Evolutionary conservation across 345 rosid species (phyloP), one percentile per base, ranked within the genome.

Genomic region (Lepidium aucheri): DNA sequence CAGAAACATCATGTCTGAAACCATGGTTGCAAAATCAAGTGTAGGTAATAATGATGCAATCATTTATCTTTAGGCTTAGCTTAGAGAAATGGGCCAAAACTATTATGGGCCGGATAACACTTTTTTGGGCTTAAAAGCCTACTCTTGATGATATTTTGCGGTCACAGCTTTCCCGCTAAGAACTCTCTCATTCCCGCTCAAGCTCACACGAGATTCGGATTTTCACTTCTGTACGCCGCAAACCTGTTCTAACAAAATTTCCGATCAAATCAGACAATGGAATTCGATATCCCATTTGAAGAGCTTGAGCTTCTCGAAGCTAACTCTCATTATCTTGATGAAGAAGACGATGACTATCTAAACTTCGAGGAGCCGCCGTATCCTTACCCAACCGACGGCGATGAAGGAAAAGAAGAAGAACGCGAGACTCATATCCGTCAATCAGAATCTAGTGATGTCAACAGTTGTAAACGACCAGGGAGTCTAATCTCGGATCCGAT

Each of bases 281-380:
- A 91, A 14, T 75, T 82, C 76, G 95, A 86, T 71, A 83, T 86
- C 18, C 97, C 96, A 14, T 77, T 68, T 3, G 96, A 86, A 68
- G 99, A 94, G 84, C 93, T 94, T 68, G 96, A 94, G 79, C 80
- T 87, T 74, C 93, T 90, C 9, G 99, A 88, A 78, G 85, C 89
- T 28, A 72, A 93, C 70, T 81, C 84, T 39, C 65, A 62, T 59
- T 57, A 61, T 35, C 69, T 75, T 57, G 91, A 85, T 34, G 90
- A 82, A 14, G 80, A 82, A 63, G 59, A 70, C 0, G 72, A 70
- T 45, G 64, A 65, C 10, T 62, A 76, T 61, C 49, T 67, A 12
- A 84, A 83, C 60, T 72, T 42, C 49, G 68, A 76, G 30, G 75
- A 72, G 32, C 76, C 79, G 39, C 72, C 77, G 38, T 65, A 59